Evolutionary conservation across 495 filamentous ascomycete genomes (phyloP).

Genomic region (Umbilicaria muhlenbergii): DNA sequence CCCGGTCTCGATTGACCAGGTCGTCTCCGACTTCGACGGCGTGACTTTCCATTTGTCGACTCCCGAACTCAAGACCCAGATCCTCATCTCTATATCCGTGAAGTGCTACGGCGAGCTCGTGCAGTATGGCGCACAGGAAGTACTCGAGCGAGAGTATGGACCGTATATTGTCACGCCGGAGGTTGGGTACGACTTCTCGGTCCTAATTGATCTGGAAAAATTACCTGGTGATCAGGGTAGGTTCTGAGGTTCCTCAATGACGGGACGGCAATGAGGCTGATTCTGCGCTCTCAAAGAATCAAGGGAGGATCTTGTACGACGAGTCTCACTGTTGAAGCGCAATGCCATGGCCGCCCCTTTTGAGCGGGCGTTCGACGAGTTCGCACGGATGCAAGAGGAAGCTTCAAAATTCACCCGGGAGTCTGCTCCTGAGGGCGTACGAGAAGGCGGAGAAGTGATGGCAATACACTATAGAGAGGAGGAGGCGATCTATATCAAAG

Average conservation of each 20-base stretch:
- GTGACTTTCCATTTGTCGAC: slow-evolving; percentile 97
- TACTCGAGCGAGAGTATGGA: slow-evolving; percentile 88
- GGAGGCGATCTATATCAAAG: slow-evolving; percentile 99
- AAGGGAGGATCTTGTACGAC: slow-evolving; percentile 67
- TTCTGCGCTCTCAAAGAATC: slow-evolving; percentile 25
- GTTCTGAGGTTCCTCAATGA: slow-evolving; percentile 4
- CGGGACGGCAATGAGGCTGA: neutral
- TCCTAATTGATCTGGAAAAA: slow-evolving; percentile 73
- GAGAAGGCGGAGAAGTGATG: slow-evolving; percentile 85
- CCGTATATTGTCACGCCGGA: slow-evolving; percentile 79
- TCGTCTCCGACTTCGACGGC: slow-evolving; percentile 95
- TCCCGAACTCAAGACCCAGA: slow-evolving; percentile 79
- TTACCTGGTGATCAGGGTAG: slow-evolving; percentile 61
- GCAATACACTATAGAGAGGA: slow-evolving; percentile 96
- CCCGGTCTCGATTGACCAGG: slow-evolving; percentile 83
- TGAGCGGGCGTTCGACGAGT: slow-evolving; percentile 88
- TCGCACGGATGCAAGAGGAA: slow-evolving; percentile 68
- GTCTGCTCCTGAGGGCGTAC: slow-evolving; percentile 73
- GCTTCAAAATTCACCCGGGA: slow-evolving; percentile 83
- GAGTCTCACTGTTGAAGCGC: slow-evolving; percentile 79
- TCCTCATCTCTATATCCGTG: slow-evolving; percentile 81
- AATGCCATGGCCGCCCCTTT: slow-evolving; percentile 98
- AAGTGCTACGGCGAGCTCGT: slow-evolving; percentile 89
- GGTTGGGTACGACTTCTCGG: slow-evolving; percentile 84
- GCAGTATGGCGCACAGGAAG: slow-evolving; percentile 77